Conservation (phyloP, 192 early-diverging fungal genomes). For the Coemansia sp. region DNA sequence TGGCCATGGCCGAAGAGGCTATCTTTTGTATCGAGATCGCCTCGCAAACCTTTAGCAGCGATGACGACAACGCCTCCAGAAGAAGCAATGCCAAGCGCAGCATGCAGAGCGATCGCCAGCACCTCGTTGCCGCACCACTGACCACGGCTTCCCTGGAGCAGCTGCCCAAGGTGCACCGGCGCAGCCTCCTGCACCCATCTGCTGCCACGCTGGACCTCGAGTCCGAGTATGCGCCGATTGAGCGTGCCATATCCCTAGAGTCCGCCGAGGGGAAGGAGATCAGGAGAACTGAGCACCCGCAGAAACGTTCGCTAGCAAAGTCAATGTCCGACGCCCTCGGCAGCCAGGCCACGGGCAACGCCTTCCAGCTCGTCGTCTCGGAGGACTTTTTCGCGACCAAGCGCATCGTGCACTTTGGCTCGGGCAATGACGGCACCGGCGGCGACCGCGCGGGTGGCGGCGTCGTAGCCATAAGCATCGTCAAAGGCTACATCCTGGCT, state of each 20-base stretch:
- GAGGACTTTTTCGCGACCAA: constrained; percentile 70
- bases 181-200: too few species aligned
- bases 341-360: constrained; percentile 10
- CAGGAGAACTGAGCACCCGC: too few species aligned
- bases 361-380: constrained; percentile 60
- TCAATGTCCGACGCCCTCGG: constrained; percentile 24
- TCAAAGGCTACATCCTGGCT: constrained; percentile 67
- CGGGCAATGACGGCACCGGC: constrained; percentile 46
- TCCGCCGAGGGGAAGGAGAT: too few species aligned
- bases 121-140: too few species aligned
- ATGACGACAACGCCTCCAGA: too few species aligned
- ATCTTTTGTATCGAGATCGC: constrained; percentile 68
- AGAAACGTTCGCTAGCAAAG: constrained; percentile 1
- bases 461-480: constrained; percentile 68
- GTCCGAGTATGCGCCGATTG: too few species aligned
- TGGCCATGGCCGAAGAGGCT: constrained; percentile 59
- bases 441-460: constrained; percentile 58
- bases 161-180: too few species aligned
- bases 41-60: constrained; percentile 11
- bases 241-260: too few species aligned
- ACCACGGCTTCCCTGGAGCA: too few species aligned
- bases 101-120: too few species aligned
- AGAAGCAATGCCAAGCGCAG: too few species aligned
- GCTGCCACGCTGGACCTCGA: too few species aligned
- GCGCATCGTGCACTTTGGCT: constrained; percentile 56